Percentiles rank a stretch among this genome's conserved stretches.
These are phyloP conservation scores for Xylariaceae sp. DNA, from an alignment of 2,329 filamentous ascomycete species.

Conservation along the genomic window DNA sequence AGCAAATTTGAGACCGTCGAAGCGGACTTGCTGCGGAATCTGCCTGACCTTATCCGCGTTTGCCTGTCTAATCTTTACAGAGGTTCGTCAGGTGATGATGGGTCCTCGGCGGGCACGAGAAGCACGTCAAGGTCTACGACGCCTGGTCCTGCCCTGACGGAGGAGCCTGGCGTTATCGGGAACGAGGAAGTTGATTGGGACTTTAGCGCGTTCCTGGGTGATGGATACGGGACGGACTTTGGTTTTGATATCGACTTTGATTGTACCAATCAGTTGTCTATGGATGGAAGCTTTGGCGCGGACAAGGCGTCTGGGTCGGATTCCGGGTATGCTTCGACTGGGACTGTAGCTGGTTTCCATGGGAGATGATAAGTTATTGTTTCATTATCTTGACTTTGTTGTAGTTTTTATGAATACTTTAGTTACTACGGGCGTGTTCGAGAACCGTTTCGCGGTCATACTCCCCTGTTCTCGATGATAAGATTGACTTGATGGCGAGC, in stretches of 20 bases:
- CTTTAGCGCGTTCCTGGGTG: slow-evolving; percentile 18
- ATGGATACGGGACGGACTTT: slow-evolving; percentile 5
- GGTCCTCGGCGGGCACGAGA: slow-evolving; percentile 20
- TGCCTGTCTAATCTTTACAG: slow-evolving; percentile 27
- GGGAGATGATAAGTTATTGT: too few species aligned
- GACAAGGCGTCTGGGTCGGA: slow-evolving; percentile 24
- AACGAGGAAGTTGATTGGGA: slow-evolving; percentile 13
- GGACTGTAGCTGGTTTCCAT: slow-evolving; percentile 14
- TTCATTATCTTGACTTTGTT: too few species aligned
- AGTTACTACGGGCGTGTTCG: too few species aligned
- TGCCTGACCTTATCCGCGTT: slow-evolving; percentile 28
- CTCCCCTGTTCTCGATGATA: too few species aligned
- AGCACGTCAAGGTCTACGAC: slow-evolving; percentile 20
- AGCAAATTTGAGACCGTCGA: slow-evolving; percentile 27
- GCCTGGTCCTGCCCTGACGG: slow-evolving; percentile 6
- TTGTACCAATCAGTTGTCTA: slow-evolving; percentile 11
- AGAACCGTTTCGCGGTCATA: too few species aligned
- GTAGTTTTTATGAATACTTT: too few species aligned
- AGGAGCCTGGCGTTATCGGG: slow-evolving; percentile 3
- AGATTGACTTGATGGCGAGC: too few species aligned
- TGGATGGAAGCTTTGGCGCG: slow-evolving; percentile 13
- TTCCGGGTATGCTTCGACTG: slow-evolving; percentile 30
- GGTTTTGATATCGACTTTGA: slow-evolving; percentile 12
- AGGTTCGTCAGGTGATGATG: slow-evolving; percentile 20
- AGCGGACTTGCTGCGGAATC: slow-evolving; percentile 20